Percentiles rank a stretch among this genome's conserved stretches.
These are phyloP conservation scores for Zasmidium cellare DNA, from an alignment of 2,329 filamentous ascomycete species.

Conservation along the genomic window DNA sequence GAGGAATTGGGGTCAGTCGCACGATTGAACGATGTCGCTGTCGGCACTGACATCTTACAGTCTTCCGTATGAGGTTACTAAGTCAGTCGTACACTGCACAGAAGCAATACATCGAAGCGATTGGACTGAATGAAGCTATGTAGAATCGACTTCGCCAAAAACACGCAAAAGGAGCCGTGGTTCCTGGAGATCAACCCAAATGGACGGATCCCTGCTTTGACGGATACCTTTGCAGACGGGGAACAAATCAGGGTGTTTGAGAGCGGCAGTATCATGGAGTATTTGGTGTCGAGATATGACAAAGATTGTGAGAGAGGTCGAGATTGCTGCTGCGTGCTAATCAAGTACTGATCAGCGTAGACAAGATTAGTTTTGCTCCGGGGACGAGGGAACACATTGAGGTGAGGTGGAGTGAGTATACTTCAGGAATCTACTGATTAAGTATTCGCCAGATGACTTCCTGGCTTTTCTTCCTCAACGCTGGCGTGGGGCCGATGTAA, in stretches of 20 bases:
- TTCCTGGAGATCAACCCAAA: conserved; percentile 92
- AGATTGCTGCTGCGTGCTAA: conserved; percentile 40
- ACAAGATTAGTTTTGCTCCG: conserved; percentile 78
- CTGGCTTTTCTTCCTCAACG: conserved; percentile 72
- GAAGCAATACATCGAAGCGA: no score
- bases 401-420: conserved; percentile 11
- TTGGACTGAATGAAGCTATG: no score
- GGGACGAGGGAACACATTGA: conserved; percentile 73
- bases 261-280: conserved; percentile 79
- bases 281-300: conserved; percentile 68
- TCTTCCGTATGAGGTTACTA: conserved; percentile 74
- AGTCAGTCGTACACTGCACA: no score
- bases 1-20: conserved; percentile 69
- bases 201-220: conserved; percentile 84
- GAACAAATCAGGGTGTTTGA: conserved; percentile 76
- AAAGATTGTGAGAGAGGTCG: background rate
- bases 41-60: conserved; percentile 12
- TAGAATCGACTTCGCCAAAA: conserved; percentile 73
- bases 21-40: no score
- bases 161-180: conserved; percentile 80
- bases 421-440: background rate
- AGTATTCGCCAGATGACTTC: conserved; percentile 61
- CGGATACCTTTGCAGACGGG: conserved; percentile 76
- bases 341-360: conserved; percentile 47
- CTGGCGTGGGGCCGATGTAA: conserved; percentile 50